Evolutionary conservation across 108 stramenopile genomes (phyloP).

Genomic region (Chaetoceros tenuissimus): DNA sequence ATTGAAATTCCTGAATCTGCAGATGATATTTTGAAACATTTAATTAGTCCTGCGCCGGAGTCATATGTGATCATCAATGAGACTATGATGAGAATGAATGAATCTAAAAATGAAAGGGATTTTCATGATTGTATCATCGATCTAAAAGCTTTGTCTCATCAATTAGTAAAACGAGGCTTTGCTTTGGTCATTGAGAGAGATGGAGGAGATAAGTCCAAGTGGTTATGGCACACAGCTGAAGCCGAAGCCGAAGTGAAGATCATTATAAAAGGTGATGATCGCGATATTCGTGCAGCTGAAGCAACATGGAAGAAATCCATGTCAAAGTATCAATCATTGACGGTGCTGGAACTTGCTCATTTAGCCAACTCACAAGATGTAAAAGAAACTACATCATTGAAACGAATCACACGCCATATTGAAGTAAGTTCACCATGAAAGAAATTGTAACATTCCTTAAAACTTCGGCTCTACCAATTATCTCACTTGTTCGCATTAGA

Average conservation of each 20-base stretch:
- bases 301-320: slow-evolving; percentile 14
- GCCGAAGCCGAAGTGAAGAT: too few relatives aligned
- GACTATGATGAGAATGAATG: slow-evolving; percentile 9
- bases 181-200: slow-evolving; percentile 11
- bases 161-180: slow-evolving; percentile 16
- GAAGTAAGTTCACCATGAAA: too few relatives aligned
- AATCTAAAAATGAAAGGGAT: neutral
- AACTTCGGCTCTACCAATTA: too few relatives aligned
- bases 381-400: too few relatives aligned
- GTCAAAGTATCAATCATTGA: slow-evolving; percentile 11
- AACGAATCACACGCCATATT: too few relatives aligned
- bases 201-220: neutral
- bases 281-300: slow-evolving; percentile 17
- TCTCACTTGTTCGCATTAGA: too few relatives aligned
- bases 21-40: slow-evolving; percentile 13
- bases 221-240: neutral
- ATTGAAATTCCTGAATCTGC: too few relatives aligned
- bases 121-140: neutral
- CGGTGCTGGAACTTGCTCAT: neutral
- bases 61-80: slow-evolving; percentile 20
- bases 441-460: too few relatives aligned
- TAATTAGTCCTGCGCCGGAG: slow-evolving; percentile 26
- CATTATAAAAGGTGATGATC: slow-evolving; percentile 14
- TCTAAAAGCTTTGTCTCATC: slow-evolving; percentile 13
- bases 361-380: too few relatives aligned